Evolutionary conservation across 441 rosid genomes (phyloP), one percentile per base, ranked within the genome.

Genomic region (Pelargonium hybrid): DNA sequence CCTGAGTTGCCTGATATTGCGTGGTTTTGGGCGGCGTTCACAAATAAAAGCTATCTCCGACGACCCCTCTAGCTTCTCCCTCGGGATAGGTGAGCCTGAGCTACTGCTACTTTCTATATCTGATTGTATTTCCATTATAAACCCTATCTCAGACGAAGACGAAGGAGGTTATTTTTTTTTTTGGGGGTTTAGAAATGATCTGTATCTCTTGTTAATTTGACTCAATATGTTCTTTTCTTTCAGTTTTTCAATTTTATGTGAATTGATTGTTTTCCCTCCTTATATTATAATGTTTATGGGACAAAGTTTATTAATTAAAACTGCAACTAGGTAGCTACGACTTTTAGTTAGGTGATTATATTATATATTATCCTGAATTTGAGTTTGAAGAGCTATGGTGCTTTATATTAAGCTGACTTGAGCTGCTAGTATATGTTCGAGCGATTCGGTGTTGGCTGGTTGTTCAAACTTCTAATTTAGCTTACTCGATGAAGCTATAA

Each of bases 21-120:
- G 25, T 56, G 25, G 23, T 56, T 56, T 56, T 56, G 62, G 26
- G 25, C 25, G 25, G 10, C 4, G 21, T 56, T 56, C 62, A 10
- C 8, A 7, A 1, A 39, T 13, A 56, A 56, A 15, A 56, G 25
- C 62, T 29, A 56, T 56, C 62, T 18, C 62, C 62, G 62, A 20
- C 62, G 62, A 23, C 62, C 62, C 62, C 62, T 56, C 62, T 56
- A 56, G 62, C 62, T 56, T 56, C 62, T 56, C 62, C 62, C 23
- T 56, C 62, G 26, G 62, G 62, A 56, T 56, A 56, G 62, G 62
- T 56, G 23, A 20, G 20, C 62, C 62, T 56, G 0, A 8, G 3
- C 13, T 15, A 37, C 43, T 7, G 43, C 43, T 37, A 37, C 43
- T 37, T 37, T 37, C 10, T 1, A 37, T 56, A 18, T 18, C 62